Base-by-base conservation (phyloP, 148 eudicot species). In the Arctostaphylos glauca region DNA sequence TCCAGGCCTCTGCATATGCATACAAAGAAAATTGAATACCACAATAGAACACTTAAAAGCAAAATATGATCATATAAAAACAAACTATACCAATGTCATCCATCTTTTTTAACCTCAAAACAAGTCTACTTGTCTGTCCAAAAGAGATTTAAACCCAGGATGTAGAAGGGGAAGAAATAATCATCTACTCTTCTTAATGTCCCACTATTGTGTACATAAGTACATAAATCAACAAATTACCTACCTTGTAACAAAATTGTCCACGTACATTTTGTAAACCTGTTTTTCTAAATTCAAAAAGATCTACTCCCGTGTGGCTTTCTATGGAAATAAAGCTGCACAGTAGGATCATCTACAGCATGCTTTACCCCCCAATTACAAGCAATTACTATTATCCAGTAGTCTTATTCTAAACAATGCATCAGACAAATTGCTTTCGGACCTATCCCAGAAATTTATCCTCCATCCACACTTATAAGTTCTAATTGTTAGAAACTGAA, bases 1-100 rank as follows among this genome's bases (percentile, higher is more conserved):
- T 25, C 16, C 71, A 66, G 71, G 71, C 44, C 71, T 66, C 71
- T 66, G 71, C 71, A 66, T 10, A 66, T 12, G 71, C 71, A 66
- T 4, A 66, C 31, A 6, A 66, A 66, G 43, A 66, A 10, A 66
- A 66, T 25, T 66, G 18, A 66, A 66, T 43, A 1, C 38, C 12
- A 52, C 0, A 62, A 62, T 9, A 10, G 44, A 66, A 66, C 5
- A 66, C 4, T 4, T 0, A 25, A 66, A 31, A 54, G 70, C 8
- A 41, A 66, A 66, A 9, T 0, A 12, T 31, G 7, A 25, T 13
- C 5, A 43, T 31, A 12, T 25, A 60, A 12, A 8, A n/a, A 60
- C 7, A 19, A n/a, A 60, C 10, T 59, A 58, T 5, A 60, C 3
- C 31, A n/a, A 60, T 60, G 66, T 3, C 25, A n/a, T 1, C 31